phyloP scores from a whole-genome alignment of 176 grass and related monocot genomes.

The Aegilops longissima region DNA sequence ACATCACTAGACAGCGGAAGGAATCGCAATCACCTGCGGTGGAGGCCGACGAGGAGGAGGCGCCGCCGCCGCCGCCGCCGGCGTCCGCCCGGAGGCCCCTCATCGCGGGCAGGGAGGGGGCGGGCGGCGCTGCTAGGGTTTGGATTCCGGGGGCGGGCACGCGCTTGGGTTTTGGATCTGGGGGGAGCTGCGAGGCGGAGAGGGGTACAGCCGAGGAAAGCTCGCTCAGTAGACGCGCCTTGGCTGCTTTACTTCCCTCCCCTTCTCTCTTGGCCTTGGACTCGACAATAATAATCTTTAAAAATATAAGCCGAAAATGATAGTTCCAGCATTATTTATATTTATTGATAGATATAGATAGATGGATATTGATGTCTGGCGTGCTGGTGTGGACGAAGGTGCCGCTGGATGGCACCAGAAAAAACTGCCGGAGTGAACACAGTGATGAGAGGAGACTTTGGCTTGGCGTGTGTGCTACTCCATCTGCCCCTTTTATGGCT shows the following conservation, averaged over 20 bases:
- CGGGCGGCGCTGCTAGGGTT: slow-evolving; percentile 29
- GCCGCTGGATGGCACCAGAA: background rate
- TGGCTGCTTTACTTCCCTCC: slow-evolving; percentile 15
- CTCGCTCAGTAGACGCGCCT: slow-evolving; percentile 5
- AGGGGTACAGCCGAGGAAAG: background rate
- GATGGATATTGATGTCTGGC: background rate
- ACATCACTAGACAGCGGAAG: background rate
- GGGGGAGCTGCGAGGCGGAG: background rate
- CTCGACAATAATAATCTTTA: background rate
- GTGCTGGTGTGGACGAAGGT: background rate
- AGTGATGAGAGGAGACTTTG: slow-evolving; percentile 10
- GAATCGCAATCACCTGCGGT: slow-evolving; percentile 18
- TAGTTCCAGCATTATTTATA: background rate
- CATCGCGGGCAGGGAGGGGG: slow-evolving; percentile 4
- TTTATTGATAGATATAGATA: background rate
- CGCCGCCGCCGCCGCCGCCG: background rate
- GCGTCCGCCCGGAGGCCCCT: slow-evolving; percentile 31
- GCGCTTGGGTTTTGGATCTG: slow-evolving; percentile 37
- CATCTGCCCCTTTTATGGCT: background rate
- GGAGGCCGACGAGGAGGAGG: background rate
- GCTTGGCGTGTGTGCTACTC: slow-evolving; percentile 40
- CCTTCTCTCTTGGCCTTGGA: background rate
- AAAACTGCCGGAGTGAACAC: background rate
- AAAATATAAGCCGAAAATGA: background rate
- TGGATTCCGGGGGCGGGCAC: background rate